phyloP scores from a whole-genome alignment of 129 eudicot genomes.

The Flaveria brownii region DNA sequence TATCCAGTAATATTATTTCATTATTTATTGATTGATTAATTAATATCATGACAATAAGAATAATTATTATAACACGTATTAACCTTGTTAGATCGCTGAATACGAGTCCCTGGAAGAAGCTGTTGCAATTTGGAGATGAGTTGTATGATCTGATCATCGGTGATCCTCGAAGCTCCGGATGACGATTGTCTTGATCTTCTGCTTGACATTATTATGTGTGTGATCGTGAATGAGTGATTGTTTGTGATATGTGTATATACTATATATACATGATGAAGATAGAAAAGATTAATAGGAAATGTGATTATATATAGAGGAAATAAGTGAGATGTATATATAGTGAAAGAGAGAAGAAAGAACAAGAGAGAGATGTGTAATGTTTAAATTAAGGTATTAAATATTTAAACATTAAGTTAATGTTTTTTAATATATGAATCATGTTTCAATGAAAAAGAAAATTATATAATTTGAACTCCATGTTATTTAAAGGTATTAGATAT shows the following conservation, averaged over 20 bases:
- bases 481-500: no score
- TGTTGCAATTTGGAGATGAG: conserved; percentile 68
- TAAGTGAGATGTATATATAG: neutral
- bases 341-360: neutral
- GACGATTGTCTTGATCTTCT: conserved; percentile 62
- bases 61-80: neutral
- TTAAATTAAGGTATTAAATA: no score
- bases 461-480: no score
- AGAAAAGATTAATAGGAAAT: neutral
- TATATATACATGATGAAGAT: neutral
- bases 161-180: conserved; percentile 46
- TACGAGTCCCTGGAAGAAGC: conserved; percentile 64
- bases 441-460: no score
- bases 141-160: conserved; percentile 67
- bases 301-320: no score
- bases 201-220: conserved; percentile 43
- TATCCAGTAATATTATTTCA: no score
- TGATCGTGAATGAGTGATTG: neutral
- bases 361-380: no score
- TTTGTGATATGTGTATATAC: neutral
- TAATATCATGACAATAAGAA: neutral
- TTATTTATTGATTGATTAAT: no score
- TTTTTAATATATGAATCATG: no score
- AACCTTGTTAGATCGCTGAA: conserved; percentile 64
- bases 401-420: no score